A percentile compares a stretch with the other conserved stretches of the same genome.
Evolutionary conservation across 2,329 filamentous ascomycete species (phyloP).

Genomic region (Sclerotinia nivalis): DNA sequence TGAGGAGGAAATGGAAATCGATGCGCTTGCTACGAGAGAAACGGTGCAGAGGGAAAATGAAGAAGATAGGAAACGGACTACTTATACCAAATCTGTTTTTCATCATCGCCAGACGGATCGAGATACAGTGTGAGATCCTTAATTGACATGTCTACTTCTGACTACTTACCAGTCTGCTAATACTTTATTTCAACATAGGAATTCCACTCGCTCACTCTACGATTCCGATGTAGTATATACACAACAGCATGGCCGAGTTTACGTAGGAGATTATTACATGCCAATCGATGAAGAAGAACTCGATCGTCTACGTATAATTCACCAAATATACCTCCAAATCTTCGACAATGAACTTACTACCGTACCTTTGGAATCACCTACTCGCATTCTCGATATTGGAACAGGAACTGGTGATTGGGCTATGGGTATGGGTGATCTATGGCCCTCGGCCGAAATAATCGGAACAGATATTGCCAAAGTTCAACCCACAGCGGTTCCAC

Average conservation of each 20-base stretch:
- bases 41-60: slow-evolving; percentile 11
- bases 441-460: slow-evolving; percentile 52
- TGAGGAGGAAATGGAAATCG: slow-evolving; percentile 5
- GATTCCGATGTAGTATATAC: slow-evolving; percentile 37
- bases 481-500: slow-evolving; percentile 58
- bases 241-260: slow-evolving; percentile 54
- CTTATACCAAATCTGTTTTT: slow-evolving; percentile 24
- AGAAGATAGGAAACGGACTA: neutral
- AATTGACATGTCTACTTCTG: neutral
- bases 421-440: slow-evolving; percentile 58
- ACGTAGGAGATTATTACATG: slow-evolving; percentile 49
- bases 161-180: neutral
- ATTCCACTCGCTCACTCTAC: slow-evolving; percentile 40
- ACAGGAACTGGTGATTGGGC: slow-evolving; percentile 65
- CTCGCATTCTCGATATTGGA: slow-evolving; percentile 47
- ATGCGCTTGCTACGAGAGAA: slow-evolving; percentile 10
- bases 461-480: slow-evolving; percentile 62
- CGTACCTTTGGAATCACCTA: slow-evolving; percentile 44
- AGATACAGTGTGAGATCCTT: slow-evolving; percentile 26
- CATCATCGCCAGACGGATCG: slow-evolving; percentile 22
- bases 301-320: slow-evolving; percentile 36
- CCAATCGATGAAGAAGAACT: slow-evolving; percentile 41
- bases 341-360: slow-evolving; percentile 37
- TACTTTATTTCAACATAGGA: slow-evolving; percentile 27
- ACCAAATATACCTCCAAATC: slow-evolving; percentile 36